A percentile compares a stretch with the other conserved stretches of the same genome.
Conservation (phyloP, 768 basidiomycete species). For the Boletus rufocinnamomeus region DNA sequence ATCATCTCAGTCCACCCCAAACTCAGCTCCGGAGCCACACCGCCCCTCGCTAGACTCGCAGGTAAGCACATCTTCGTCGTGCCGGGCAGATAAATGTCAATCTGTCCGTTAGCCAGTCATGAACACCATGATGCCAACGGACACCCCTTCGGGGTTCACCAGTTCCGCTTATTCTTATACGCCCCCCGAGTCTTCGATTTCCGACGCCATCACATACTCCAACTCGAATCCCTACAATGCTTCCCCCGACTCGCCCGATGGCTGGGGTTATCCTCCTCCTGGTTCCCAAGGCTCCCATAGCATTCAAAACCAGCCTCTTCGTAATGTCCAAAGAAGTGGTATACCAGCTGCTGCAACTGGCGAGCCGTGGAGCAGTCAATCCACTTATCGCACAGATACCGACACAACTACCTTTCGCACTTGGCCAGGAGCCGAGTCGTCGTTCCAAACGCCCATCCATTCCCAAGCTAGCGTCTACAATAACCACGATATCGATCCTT, state of each 20-base stretch:
- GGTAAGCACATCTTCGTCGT: constrained; percentile 32
- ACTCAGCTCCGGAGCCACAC: constrained; percentile 43
- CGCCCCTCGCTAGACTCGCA: constrained; percentile 43
- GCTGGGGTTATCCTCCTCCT: constrained; percentile 55
- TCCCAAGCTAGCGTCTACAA: constrained; percentile 28
- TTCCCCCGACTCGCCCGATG: constrained; percentile 45
- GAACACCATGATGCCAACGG: constrained; percentile 41
- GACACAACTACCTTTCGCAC: constrained; percentile 47
- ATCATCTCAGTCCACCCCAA: constrained; percentile 48
- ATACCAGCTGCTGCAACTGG: constrained; percentile 18
- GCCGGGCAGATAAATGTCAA: neutral
- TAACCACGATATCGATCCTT: constrained; percentile 42
- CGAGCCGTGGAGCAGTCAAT: constrained; percentile 28
- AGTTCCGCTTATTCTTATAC: constrained; percentile 48
- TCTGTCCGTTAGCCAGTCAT: constrained; percentile 29
- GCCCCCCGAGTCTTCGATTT: constrained; percentile 40
- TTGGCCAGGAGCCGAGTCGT: constrained; percentile 46
- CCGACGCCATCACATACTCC: constrained; percentile 46
- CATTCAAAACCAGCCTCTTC: constrained; percentile 52
- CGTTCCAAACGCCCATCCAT: constrained; percentile 37
- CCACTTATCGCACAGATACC: constrained; percentile 31
- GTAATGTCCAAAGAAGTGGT: constrained; percentile 33
- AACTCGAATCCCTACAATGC: constrained; percentile 44
- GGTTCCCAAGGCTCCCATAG: constrained; percentile 37
- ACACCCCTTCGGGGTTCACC: constrained; percentile 40